phyloP scores from a whole-genome alignment of 2,329 filamentous ascomycete genomes.

The Neopestalotiopsis clavispora region DNA sequence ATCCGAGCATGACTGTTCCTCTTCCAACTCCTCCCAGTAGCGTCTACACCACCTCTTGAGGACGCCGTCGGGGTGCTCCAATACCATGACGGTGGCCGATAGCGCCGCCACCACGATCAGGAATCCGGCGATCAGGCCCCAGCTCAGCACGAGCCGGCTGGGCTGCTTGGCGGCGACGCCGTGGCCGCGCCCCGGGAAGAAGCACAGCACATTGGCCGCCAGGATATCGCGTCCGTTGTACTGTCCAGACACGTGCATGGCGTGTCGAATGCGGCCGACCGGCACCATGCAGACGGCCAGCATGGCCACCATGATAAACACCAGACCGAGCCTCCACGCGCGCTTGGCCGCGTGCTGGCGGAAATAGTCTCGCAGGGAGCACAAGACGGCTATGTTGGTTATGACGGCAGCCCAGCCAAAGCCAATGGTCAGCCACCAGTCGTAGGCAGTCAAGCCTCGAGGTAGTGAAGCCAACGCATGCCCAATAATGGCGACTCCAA shows the following conservation, averaged over 20 bases:
- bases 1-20: slow-evolving; percentile 24
- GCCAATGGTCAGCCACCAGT: slow-evolving; percentile 32
- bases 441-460: slow-evolving; percentile 28
- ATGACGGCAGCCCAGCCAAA: slow-evolving; percentile 31
- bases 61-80: slow-evolving; percentile 23
- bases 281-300: slow-evolving; percentile 31
- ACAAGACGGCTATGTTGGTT: slow-evolving; percentile 29
- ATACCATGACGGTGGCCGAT: slow-evolving; percentile 6
- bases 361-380: slow-evolving; percentile 28
- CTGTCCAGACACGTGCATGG: slow-evolving; percentile 22
- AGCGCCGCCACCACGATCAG: slow-evolving; percentile 22
- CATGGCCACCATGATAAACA: slow-evolving; percentile 24
- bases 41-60: slow-evolving; percentile 28
- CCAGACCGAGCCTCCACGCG: slow-evolving; percentile 25
- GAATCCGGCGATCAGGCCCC: slow-evolving; percentile 20
- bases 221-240: slow-evolving; percentile 23
- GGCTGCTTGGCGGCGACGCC: slow-evolving; percentile 10
- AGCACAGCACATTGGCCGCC: slow-evolving; percentile 28
- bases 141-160: slow-evolving; percentile 17
- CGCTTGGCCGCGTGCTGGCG: slow-evolving; percentile 25
- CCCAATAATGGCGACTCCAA: slow-evolving; percentile 29
- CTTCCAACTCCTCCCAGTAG: slow-evolving; percentile 28
- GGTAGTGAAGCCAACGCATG: slow-evolving; percentile 27
- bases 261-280: slow-evolving; percentile 26
- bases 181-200: slow-evolving; percentile 24